A percentile compares a stretch with the other conserved stretches of the same genome.
Conservation (phyloP, 148 eudicot genomes). For the Euryodendron excelsum region DNA sequence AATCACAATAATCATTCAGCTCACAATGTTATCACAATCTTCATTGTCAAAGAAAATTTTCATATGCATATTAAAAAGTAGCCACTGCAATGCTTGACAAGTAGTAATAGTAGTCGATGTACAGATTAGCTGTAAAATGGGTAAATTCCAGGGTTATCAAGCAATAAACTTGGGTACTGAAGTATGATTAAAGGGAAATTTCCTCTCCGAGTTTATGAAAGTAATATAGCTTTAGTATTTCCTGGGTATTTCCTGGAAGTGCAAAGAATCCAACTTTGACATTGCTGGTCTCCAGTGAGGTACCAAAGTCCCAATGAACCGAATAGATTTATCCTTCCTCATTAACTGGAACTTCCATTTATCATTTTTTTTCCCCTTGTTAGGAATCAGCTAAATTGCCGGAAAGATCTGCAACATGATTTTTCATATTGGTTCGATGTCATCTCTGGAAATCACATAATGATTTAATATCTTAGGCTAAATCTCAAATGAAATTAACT, state of each 20-base stretch:
- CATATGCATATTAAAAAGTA: background rate
- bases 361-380: too few species aligned
- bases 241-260: background rate
- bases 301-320: too few species aligned
- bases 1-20: background rate
- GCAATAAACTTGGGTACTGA: background rate
- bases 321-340: too few species aligned
- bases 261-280: background rate
- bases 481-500: background rate
- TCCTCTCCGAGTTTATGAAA: background rate
- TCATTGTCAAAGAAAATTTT: background rate
- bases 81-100: background rate
- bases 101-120: background rate
- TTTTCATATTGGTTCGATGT: too few species aligned
- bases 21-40: background rate
- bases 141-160: background rate
- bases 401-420: too few species aligned
- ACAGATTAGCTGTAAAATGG: background rate
- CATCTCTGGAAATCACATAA: background rate
- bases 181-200: background rate
- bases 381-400: too few species aligned
- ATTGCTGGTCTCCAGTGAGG: too few species aligned
- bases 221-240: too few species aligned
- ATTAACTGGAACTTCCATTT: too few species aligned
- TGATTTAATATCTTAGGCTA: background rate